A percentile compares a stretch with the other conserved stretches of the same genome.
phyloP scores from a whole-genome alignment of 75 land plant genomes.

The Adiantum capillusveneris region DNA sequence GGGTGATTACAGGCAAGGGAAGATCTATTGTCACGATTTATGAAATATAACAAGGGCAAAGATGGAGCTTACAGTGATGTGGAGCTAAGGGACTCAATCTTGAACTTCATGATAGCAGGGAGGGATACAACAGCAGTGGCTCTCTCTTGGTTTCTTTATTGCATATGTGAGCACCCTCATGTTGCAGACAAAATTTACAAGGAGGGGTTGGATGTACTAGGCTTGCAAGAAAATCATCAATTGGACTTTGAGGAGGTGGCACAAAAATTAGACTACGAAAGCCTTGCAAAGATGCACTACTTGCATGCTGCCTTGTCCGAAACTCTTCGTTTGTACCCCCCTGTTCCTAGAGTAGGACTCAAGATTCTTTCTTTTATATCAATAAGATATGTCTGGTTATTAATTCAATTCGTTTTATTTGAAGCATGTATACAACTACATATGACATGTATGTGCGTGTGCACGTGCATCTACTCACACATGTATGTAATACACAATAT shows the following conservation, averaged over 20 bases:
- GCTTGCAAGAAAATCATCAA: background rate
- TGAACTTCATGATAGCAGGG: conserved; percentile 9
- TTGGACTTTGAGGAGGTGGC: background rate
- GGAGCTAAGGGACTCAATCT: background rate
- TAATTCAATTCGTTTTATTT: no score
- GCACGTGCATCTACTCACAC: no score
- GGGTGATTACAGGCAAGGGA: background rate
- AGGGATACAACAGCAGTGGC: conserved; percentile 6
- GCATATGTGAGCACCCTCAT: background rate
- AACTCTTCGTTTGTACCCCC: conserved; percentile 70
- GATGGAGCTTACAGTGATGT: background rate
- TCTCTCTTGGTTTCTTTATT: conserved; percentile 1
- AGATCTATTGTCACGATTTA: background rate
- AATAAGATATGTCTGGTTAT: no score
- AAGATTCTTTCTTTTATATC: no score
- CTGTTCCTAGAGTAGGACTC: conserved; percentile 68
- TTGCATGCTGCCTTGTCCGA: conserved; percentile 76
- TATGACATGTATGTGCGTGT: no score
- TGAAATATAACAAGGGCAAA: background rate
- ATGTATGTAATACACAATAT: no score
- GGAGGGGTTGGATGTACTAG: background rate
- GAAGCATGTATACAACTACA: no score
- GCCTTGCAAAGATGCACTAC: conserved; percentile 17
- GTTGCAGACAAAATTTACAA: background rate
- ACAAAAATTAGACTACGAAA: background rate